Percentiles rank a stretch among this genome's conserved stretches.
phyloP scores from a whole-genome alignment of 306 rosid genomes.

The Hippophae rhamnoides region DNA sequence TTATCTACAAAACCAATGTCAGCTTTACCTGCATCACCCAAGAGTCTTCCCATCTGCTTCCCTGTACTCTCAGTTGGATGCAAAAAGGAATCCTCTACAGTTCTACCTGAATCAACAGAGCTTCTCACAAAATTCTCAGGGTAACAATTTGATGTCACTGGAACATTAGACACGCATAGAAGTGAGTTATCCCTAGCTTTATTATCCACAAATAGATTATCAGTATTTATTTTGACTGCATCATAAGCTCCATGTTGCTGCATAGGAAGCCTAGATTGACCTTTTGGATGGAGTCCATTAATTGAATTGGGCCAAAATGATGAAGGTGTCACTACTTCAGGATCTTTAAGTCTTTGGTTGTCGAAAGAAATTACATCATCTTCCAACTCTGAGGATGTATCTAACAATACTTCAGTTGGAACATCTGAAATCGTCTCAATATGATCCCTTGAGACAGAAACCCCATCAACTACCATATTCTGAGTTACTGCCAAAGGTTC shows the following conservation, averaged over 20 bases:
- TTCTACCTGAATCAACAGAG: constrained; percentile 31
- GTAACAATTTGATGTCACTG: constrained; percentile 37
- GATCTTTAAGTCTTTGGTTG: constrained; percentile 73
- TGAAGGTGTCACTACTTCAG: constrained; percentile 50
- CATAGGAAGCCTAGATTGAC: constrained; percentile 27
- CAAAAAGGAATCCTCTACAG: constrained; percentile 30
- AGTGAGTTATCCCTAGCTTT: constrained; percentile 30
- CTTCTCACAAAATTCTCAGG: constrained; percentile 36
- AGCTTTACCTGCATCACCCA: constrained; percentile 32
- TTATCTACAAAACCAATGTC: constrained; percentile 39
- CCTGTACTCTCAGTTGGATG: constrained; percentile 38
- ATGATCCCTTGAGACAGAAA: constrained; percentile 30
- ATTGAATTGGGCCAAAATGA: constrained; percentile 40
- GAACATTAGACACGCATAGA: constrained; percentile 29
- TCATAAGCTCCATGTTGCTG: constrained; percentile 32
- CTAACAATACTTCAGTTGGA: constrained; percentile 21
- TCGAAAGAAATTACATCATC: constrained; percentile 67
- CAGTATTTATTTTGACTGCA: constrained; percentile 28
- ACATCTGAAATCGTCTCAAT: constrained; percentile 39
- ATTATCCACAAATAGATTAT: constrained; percentile 28
- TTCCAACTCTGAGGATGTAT: constrained; percentile 43
- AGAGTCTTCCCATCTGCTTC: constrained; percentile 32
- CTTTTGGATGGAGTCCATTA: constrained; percentile 25
- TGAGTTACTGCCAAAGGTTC: constrained; percentile 25
- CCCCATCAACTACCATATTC: constrained; percentile 27